Evolutionary conservation across 768 basidiomycete genomes (phyloP), one percentile per base, ranked within the genome.

Genomic region (Lactifluus pinguis): DNA sequence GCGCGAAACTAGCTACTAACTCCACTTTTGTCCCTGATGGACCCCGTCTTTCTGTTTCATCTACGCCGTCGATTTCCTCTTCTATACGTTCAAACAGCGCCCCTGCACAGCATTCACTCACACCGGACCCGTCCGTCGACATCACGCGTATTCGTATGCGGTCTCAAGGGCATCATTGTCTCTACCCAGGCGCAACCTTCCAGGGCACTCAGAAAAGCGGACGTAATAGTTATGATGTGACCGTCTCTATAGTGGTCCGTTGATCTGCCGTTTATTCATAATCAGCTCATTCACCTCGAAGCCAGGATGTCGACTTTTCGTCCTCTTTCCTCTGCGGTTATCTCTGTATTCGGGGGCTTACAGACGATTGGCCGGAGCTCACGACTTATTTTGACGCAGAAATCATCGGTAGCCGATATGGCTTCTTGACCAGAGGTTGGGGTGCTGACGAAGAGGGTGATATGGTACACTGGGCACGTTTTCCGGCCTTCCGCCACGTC

Each of bases 311-410:
- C 68, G 89, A 95, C 72, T 88, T 97, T 67, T 74, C 84, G 3
- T 83, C 86, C 14, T 93, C 94, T 0, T 87, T 84, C 63, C 78
- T 98, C 15, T 92, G 87, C 67, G 95, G 95, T 21, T 95, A 95
- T 71, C 85, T 98, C 44, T 85, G 89, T 61, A 98, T 98, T 70
- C 86, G 87, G 17, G 92, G 92, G 32, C 76, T 98, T 53, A 98
- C 95, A 44, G 85, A 95, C 66, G 89, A 95, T 68, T 94, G 92
- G 83, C 95, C 95, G 15, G 90, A 95, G 72, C 81, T 98, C 45
- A 97, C 94, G 6, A 98, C 95, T 2, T 97, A 93, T 69, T 98
- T 98, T 72, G 92, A 94, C 69, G 95, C 94, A 51, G 92, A 98
- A 72, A 92, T 98, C 64, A 95, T 98, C 65, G 94, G 94, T 17